A percentile compares a stretch with the other conserved stretches of the same genome.
These are phyloP conservation scores for Macrolepiota albuminosa DNA, from an alignment of 768 basidiomycete species.

Conservation along the genomic window DNA sequence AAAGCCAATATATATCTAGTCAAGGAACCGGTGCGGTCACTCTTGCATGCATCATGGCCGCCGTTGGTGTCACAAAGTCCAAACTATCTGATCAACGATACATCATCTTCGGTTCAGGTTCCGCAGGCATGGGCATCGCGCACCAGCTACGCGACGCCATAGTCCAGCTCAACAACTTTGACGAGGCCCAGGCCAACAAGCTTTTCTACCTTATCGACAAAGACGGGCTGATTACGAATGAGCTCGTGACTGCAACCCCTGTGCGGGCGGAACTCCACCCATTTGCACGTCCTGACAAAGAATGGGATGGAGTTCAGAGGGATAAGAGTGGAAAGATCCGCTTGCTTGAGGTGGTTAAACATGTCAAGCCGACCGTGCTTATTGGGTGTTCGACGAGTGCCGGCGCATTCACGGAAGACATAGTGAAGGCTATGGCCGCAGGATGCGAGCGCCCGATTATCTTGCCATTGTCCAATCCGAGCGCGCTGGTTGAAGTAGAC, in stretches of 20 bases:
- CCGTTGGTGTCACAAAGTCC: constrained; percentile 58
- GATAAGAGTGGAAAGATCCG: constrained; percentile 38
- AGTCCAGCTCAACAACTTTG: constrained; percentile 45
- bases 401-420: constrained; percentile 74
- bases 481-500: constrained; percentile 66
- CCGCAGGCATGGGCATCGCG: constrained; percentile 79
- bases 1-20: constrained; percentile 23
- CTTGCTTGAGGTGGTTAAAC: constrained; percentile 66
- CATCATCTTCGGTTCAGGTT: constrained; percentile 76
- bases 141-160: constrained; percentile 76
- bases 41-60: constrained; percentile 63
- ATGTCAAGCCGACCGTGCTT: constrained; percentile 73
- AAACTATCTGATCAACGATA: constrained; percentile 71
- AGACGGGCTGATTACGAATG: constrained; percentile 51
- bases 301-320: constrained; percentile 40
- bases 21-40: constrained; percentile 79
- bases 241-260: constrained; percentile 33
- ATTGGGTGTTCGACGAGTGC: constrained; percentile 81
- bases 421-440: constrained; percentile 64
- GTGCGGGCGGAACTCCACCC: constrained; percentile 43
- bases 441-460: constrained; percentile 75
- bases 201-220: constrained; percentile 74
- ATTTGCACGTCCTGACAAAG: constrained; percentile 54
- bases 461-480: constrained; percentile 82
- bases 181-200: constrained; percentile 52